Evolutionary conservation across 2,329 filamentous ascomycete genomes (phyloP).

Genomic region (Ophiocordyceps camponoti-floridani): DNA sequence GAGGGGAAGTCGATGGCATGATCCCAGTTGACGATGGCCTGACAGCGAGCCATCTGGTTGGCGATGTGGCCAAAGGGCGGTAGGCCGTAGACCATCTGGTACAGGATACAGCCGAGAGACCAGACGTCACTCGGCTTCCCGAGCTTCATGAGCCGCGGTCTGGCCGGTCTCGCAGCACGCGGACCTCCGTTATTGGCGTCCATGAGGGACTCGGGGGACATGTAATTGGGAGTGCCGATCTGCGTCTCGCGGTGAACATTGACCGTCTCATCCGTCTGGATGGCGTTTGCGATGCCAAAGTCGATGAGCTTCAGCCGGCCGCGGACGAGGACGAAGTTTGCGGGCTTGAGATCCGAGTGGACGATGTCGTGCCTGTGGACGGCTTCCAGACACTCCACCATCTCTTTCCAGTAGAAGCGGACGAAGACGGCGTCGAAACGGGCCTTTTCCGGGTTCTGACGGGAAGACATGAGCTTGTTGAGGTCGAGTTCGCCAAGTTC

Average conservation of each 20-base stretch:
- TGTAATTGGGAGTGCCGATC: slow-evolving; percentile 94
- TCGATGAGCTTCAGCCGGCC: slow-evolving; percentile 91
- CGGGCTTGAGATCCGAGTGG: slow-evolving; percentile 90
- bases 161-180: slow-evolving; percentile 21
- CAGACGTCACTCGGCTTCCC: slow-evolving; percentile 94
- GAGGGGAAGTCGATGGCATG: slow-evolving; percentile 57
- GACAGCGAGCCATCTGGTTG: slow-evolving; percentile 72
- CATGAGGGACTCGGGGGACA: slow-evolving; percentile 88
- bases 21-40: slow-evolving; percentile 68
- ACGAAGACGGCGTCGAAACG: slow-evolving; percentile 79
- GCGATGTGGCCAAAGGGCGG: slow-evolving; percentile 85
- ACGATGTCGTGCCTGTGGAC: slow-evolving; percentile 87
- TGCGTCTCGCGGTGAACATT: slow-evolving; percentile 94
- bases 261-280: slow-evolving; percentile 85
- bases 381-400: slow-evolving; percentile 85
- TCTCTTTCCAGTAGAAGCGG: slow-evolving; percentile 98
- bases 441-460: slow-evolving; percentile 52
- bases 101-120: slow-evolving; percentile 90
- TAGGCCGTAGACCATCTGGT: slow-evolving; percentile 97
- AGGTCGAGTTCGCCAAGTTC: slow-evolving; percentile 93
- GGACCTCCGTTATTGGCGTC: slow-evolving; percentile 57
- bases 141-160: slow-evolving; percentile 74
- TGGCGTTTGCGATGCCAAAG: slow-evolving; percentile 95
- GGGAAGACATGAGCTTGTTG: slow-evolving; percentile 63
- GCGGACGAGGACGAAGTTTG: slow-evolving; percentile 87